Conservation (phyloP, 495 filamentous ascomycete species). For the Tuber umbilicatum region DNA sequence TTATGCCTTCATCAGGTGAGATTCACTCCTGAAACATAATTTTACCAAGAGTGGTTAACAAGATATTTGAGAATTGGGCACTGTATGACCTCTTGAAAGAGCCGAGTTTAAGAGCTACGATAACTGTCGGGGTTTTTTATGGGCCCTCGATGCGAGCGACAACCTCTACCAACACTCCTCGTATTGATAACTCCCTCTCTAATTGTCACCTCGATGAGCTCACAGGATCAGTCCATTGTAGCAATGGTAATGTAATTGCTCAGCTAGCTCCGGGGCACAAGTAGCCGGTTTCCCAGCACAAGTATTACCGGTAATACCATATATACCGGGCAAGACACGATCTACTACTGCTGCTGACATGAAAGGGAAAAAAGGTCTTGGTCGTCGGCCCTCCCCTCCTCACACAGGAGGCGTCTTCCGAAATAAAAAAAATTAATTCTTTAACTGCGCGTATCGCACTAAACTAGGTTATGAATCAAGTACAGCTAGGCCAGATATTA, state of each 20-base stretch:
- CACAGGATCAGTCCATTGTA: background rate
- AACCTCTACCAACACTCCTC: too few relatives aligned
- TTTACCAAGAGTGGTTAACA: too few relatives aligned
- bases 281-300: background rate
- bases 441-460: background rate
- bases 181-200: too few relatives aligned
- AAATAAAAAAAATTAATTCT: background rate
- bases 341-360: background rate
- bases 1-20: too few relatives aligned
- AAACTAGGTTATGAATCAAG: background rate
- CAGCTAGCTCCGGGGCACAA: background rate
- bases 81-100: too few relatives aligned
- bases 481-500: background rate
- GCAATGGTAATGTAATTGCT: background rate
- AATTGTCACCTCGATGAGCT: background rate
- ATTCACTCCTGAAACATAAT: too few relatives aligned
- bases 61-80: too few relatives aligned
- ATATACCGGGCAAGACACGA: background rate
- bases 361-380: background rate
- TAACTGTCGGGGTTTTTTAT: too few relatives aligned
- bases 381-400: background rate
- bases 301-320: too few relatives aligned
- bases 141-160: too few relatives aligned
- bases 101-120: too few relatives aligned
- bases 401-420: background rate